Evolutionary conservation across 768 basidiomycete genomes (phyloP).

Genomic region (Amanita molliuscula): DNA sequence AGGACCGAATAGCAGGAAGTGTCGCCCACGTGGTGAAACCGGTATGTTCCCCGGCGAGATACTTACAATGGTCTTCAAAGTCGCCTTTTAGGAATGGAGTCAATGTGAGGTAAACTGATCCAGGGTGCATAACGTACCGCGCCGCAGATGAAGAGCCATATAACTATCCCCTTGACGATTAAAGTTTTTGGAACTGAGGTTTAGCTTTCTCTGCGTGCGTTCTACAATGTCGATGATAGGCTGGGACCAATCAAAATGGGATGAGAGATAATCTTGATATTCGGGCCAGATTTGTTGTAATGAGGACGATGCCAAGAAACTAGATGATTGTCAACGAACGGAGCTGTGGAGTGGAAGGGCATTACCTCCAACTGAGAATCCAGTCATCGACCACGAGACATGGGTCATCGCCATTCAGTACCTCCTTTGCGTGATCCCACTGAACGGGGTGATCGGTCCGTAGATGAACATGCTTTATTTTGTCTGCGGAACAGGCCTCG

Average conservation of each 20-base stretch:
- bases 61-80: slow-evolving; percentile 32
- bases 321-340: slow-evolving; percentile 8
- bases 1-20: slow-evolving; percentile 24
- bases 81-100: slow-evolving; percentile 19
- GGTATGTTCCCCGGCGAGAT: slow-evolving; percentile 19
- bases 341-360: slow-evolving; percentile 8
- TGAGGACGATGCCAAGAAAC: slow-evolving; percentile 29
- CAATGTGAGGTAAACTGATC: background rate
- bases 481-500: slow-evolving; percentile 28
- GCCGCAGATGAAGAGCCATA: slow-evolving; percentile 36
- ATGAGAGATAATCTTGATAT: slow-evolving; percentile 26
- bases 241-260: slow-evolving; percentile 32
- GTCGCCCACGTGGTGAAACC: slow-evolving; percentile 41
- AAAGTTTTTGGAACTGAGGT: slow-evolving; percentile 17
- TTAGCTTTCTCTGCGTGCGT: slow-evolving; percentile 22
- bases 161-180: slow-evolving; percentile 24
- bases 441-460: slow-evolving; percentile 15
- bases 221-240: slow-evolving; percentile 22
- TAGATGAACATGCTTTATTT: slow-evolving; percentile 24
- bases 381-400: slow-evolving; percentile 35
- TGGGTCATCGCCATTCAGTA: slow-evolving; percentile 22
- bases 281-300: slow-evolving; percentile 30
- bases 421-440: slow-evolving; percentile 26
- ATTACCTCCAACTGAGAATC: slow-evolving; percentile 32
- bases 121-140: slow-evolving; percentile 18